Base-by-base conservation (phyloP, 1,284 basidiomycete species). In the Meira miltonrushii region DNA sequence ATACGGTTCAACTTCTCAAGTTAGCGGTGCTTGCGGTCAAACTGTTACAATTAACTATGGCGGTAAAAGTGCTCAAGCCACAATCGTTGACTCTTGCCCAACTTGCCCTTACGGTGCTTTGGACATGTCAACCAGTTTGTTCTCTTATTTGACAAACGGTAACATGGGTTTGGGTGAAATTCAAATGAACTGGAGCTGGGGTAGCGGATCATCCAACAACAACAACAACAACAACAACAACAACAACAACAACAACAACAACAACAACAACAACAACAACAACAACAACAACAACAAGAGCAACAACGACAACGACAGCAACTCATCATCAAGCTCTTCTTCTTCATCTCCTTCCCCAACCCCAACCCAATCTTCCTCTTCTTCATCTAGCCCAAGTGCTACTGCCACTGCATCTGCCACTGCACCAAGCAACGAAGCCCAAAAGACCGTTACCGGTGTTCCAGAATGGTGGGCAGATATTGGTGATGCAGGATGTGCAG, bases 111-210 rank as follows among this genome's bases (percentile, higher is more conserved):
- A 79, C 46, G 85, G 84, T 23, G 88, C 83, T 21, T 83, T 94
- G 54, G 92, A 95, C 80, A 82, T 93, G 64, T 87, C 87, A n/a
- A 73, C 78, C 2, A 84, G 85, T 38, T 83, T 95, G 41, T 95
- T 95, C 81, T 40, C 17, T 11, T 57, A 60, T 6, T 65, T 72
- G 39, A 60, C 61, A 2, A 19, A 44, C 23, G 59, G 47, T 39
- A 65, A 57, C 55, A 38, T 66, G 2, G 55, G 28, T 28, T 23
- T 55, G 7, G 71, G 71, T 37, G 62, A 68, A 15, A 69, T 74
- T 50, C 51, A 72, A 15, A 71, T 74, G 66, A 44, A 39, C 37
- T 74, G 71, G 71, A 17, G 13, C 4, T 41, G 28, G 28, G 54
- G 54, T 19, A 37, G 23, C 28, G 54, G 54, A 3, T 44, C 37